A percentile compares a stretch with the other conserved stretches of the same genome.
Conservation (phyloP, 2,329 filamentous ascomycete genomes). For the Coleophoma cylindrospora region DNA sequence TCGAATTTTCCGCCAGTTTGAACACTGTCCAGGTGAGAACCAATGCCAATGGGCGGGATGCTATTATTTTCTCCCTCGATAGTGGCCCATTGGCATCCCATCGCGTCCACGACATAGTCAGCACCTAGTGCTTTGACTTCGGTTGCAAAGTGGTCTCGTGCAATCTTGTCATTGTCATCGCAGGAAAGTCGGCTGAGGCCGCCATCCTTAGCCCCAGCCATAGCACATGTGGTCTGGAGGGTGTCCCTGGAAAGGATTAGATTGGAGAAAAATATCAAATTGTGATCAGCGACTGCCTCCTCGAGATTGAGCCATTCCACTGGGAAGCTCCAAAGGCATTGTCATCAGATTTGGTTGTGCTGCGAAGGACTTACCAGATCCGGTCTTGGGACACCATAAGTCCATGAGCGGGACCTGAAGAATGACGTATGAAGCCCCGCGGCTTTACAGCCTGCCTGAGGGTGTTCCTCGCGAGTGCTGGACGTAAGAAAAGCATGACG, state of each 20-base stretch:
- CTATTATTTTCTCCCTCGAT: slow-evolving; percentile 4
- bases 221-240: slow-evolving; percentile 1
- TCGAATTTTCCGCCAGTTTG: slow-evolving; percentile 68
- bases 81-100: slow-evolving; percentile 5
- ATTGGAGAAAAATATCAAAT: no score
- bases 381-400: slow-evolving; percentile 6
- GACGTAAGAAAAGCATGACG: not conserved
- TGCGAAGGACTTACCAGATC: not conserved
- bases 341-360: not conserved
- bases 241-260: not conserved
- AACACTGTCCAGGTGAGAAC: slow-evolving; percentile 4
- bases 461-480: not conserved
- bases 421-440: not conserved
- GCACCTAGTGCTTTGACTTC: slow-evolving; percentile 2
- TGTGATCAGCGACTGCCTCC: no score
- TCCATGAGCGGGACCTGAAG: not conserved
- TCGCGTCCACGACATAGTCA: slow-evolving; percentile 3
- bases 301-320: no score
- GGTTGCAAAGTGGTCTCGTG: slow-evolving; percentile 3
- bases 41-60: slow-evolving; percentile 5
- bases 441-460: not conserved
- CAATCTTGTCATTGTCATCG: slow-evolving; percentile 7
- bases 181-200: slow-evolving; percentile 4
- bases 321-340: no score
- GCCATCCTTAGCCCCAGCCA: slow-evolving; percentile 5